Base-by-base conservation (phyloP, 2,329 filamentous ascomycete species). In the Talaromyces sp. region DNA sequence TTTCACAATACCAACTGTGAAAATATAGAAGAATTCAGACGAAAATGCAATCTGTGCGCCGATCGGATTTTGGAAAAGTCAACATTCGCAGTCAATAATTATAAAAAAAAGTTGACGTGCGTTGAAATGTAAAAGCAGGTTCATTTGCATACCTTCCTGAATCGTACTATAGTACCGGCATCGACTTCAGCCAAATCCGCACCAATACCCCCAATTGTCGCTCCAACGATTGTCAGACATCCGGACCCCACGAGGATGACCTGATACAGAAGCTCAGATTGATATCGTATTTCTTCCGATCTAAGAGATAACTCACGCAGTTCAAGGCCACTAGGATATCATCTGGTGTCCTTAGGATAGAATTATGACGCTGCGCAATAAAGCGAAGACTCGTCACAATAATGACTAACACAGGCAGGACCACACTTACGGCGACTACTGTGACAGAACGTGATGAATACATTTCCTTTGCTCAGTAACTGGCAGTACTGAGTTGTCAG, bases 11-110 rank as follows among this genome's bases (percentile, higher is more conserved):
- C 53, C 53, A n/a, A 56, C 53, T 28, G 53, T 56, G n/a, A 33
- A 28, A 28, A 56, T 50, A 21, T 56, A 56, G 33, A 56, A 56
- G 25, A 56, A 56, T 39, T 56, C 53, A n/a, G 53, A 56, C 13
- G 36, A 31, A 25, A 56, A 56, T 17, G 43, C 43, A 17, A 46
- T 46, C 43, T 46, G 43, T 31, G 25, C 25, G 10, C 6, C 17
- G 28, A 17, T 17, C 43, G n/a, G n/a, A n/a, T n/a, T n/a, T n/a
- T n/a, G n/a, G n/a, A 46, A 25, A 13, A 15, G 22, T 31, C 15
- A 46, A n/a, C 9, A 10, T 15, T 21, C 5, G 13, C 22, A 31
- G 22, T 31, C 22, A 13, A 5, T 46, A 9, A 28, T 6, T 10
- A 17, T 46, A 39, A 8, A 2, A 39, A 39, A 17, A 39, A n/a